Percentiles rank a stretch among this genome's conserved stretches.
Evolutionary conservation across 495 filamentous ascomycete species (phyloP).

Genomic region (Baudoinia panamericana): DNA sequence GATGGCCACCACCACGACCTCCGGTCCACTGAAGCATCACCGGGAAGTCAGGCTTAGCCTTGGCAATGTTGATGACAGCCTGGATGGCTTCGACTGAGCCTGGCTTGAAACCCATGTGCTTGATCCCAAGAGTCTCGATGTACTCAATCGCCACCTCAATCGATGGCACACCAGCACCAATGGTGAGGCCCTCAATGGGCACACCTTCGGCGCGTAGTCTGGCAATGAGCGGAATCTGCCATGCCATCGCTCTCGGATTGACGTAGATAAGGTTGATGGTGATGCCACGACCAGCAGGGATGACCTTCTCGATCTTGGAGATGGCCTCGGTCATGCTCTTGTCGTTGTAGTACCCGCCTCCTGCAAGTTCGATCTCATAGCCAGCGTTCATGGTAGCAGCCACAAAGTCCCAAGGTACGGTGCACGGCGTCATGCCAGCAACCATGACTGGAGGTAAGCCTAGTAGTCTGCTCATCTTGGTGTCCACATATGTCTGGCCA

Average conservation of each 20-base stretch:
- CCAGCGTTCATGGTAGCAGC: slow-evolving; percentile 92
- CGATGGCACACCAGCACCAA: slow-evolving; percentile 85
- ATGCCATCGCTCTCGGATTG: slow-evolving; percentile 87
- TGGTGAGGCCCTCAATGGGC: slow-evolving; percentile 87
- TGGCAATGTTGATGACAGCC: slow-evolving; percentile 81
- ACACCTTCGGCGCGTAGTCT: slow-evolving; percentile 75
- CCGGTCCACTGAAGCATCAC: slow-evolving; percentile 92
- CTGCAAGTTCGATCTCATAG: slow-evolving; percentile 81
- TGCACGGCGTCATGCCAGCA: slow-evolving; percentile 91
- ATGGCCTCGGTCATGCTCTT: slow-evolving; percentile 81
- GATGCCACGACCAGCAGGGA: slow-evolving; percentile 85
- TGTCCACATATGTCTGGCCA: slow-evolving; percentile 84
- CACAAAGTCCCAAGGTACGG: slow-evolving; percentile 89
- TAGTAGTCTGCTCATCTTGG: slow-evolving; percentile 89
- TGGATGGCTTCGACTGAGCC: slow-evolving; percentile 83
- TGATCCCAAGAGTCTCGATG: slow-evolving; percentile 83
- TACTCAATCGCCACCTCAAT: slow-evolving; percentile 91
- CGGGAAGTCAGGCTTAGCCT: slow-evolving; percentile 78
- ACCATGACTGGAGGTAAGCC: slow-evolving; percentile 86
- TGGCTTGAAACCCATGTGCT: slow-evolving; percentile 92
- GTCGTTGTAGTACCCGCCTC: slow-evolving; percentile 88
- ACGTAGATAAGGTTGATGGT: slow-evolving; percentile 94
- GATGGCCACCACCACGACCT: slow-evolving; percentile 84
- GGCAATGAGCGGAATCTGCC: slow-evolving; percentile 89
- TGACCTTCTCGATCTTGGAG: slow-evolving; percentile 73